Percentiles rank a stretch among this genome's conserved stretches.
Evolutionary conservation across 768 basidiomycete species (phyloP).

Genomic region (Termitomyces sp.): DNA sequence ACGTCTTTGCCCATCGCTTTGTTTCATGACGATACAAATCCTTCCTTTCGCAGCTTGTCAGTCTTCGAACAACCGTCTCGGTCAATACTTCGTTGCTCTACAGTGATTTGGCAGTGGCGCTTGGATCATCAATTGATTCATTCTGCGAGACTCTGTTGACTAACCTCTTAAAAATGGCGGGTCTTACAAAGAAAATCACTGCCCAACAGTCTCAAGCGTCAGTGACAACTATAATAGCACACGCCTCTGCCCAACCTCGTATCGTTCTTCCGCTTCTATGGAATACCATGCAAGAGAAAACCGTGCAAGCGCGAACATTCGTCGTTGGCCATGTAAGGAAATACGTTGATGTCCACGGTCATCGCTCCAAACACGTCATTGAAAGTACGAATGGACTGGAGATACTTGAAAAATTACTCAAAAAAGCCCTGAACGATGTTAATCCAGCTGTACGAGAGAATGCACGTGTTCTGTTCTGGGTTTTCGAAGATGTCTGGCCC

Average conservation of each 20-base stretch:
- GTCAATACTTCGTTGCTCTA: slow-evolving; percentile 75
- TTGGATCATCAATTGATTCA: slow-evolving; percentile 69
- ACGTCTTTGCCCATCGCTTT: slow-evolving; percentile 28
- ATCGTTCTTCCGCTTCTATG: slow-evolving; percentile 63
- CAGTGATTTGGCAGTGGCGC: slow-evolving; percentile 58
- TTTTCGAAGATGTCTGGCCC: slow-evolving; percentile 70
- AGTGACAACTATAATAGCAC: slow-evolving; percentile 58
- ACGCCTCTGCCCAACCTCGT: slow-evolving; percentile 69
- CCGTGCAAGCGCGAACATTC: slow-evolving; percentile 63
- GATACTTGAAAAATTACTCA: slow-evolving; percentile 65
- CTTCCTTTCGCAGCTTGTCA: slow-evolving; percentile 53
- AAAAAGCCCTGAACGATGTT: slow-evolving; percentile 68
- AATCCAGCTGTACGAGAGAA: slow-evolving; percentile 76
- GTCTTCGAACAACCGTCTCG: slow-evolving; percentile 88
- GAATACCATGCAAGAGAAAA: slow-evolving; percentile 74
- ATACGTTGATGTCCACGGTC: slow-evolving; percentile 70
- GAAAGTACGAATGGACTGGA: slow-evolving; percentile 69
- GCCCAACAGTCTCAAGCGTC: slow-evolving; percentile 80
- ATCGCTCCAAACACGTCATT: slow-evolving; percentile 54
- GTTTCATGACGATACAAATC: slow-evolving; percentile 1
- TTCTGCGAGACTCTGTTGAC: slow-evolving; percentile 72
- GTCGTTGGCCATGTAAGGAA: slow-evolving; percentile 65
- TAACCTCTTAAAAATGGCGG: slow-evolving; percentile 81
- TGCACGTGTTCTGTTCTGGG: slow-evolving; percentile 75
- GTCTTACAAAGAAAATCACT: slow-evolving; percentile 88